phyloP scores from a whole-genome alignment of 2,329 filamentous ascomycete species.

The Oidium heveae region DNA sequence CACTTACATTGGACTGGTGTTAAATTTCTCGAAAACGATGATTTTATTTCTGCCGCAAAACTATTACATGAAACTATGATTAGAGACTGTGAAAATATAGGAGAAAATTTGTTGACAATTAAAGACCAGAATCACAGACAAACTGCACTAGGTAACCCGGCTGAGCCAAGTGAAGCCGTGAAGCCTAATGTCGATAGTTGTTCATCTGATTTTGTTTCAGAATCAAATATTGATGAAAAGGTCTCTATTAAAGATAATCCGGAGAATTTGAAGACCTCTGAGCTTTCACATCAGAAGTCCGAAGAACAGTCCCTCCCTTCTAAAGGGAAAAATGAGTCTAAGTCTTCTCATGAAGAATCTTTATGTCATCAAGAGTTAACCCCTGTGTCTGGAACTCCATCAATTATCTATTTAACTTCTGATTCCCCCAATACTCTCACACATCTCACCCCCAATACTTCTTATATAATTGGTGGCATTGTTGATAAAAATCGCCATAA shows the following conservation, averaged over 20 bases:
- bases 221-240: neutral
- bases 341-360: neutral
- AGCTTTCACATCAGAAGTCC: neutral
- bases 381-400: conserved; percentile 14
- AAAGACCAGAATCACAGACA: too few species aligned
- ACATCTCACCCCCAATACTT: conserved; percentile 63
- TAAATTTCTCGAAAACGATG: conserved; percentile 41
- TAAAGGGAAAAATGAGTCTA: too few species aligned
- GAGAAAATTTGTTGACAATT: conserved; percentile 21
- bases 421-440: conserved; percentile 74
- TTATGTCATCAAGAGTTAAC: neutral
- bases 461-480: conserved; percentile 79
- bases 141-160: too few species aligned
- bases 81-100: too few species aligned
- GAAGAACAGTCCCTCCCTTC: too few species aligned
- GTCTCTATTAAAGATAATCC: neutral
- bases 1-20: conserved; percentile 63
- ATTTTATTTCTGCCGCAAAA: conserved; percentile 40
- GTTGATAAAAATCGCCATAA: conserved; percentile 96
- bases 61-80: conserved; percentile 44
- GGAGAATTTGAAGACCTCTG: neutral
- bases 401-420: conserved; percentile 66
- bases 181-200: conserved; percentile 1
- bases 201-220: neutral
- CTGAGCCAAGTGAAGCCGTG: conserved; percentile 18